Base-by-base conservation (phyloP, 805 yeast species). In the Nakazawaea wickerhamii region DNA sequence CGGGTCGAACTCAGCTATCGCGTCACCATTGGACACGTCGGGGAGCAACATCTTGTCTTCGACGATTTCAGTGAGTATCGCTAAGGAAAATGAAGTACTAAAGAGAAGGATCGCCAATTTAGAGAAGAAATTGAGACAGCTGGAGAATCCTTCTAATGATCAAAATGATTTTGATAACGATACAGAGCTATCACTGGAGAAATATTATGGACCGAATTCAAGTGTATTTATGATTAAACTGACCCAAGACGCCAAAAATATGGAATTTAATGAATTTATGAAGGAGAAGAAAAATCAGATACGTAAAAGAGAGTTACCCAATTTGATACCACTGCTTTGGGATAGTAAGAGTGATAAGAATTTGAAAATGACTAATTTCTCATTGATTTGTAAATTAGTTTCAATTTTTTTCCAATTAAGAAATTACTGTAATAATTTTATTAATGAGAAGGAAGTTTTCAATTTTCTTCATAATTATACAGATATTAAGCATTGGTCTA, bases 201-300 rank as follows among this genome's bases (percentile, higher is more conserved):
- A 70, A 43, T 74, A 68, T 48, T 74, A 71, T 50, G 78, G 78
- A 0, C 78, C 79, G 1, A 72, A 66, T 45, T 70, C 75, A n/a
- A 63, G 72, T 5, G 56, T 59, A 31, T 72, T 59, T 50, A 73
- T 73, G 78, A 65, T 71, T 30, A 67, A 67, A 27, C 53, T 64
- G 2, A 58, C 65, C 36, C 55, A 54, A 40, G 46, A 51, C 32
- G 55, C 58, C 14, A 36, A 44, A 18, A 41, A 40, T 14, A 48
- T 51, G 8, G 45, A 40, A 14, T 40, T 41, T 18, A 45, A 45
- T 18, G 60, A 61, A 14, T 53, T 57, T 20, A 52, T 60, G 32
- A 55, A 53, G 37, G 60, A 55, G 23, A 58, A 52, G 43, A 49
- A 55, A n/a, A 58, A 52, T 34, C 51, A 54, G 38, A 56, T 48